Evolutionary conservation across 1,284 basidiomycete species (phyloP), one percentile per base, ranked within the genome.

Genomic region (Austroboletus rostrupii): DNA sequence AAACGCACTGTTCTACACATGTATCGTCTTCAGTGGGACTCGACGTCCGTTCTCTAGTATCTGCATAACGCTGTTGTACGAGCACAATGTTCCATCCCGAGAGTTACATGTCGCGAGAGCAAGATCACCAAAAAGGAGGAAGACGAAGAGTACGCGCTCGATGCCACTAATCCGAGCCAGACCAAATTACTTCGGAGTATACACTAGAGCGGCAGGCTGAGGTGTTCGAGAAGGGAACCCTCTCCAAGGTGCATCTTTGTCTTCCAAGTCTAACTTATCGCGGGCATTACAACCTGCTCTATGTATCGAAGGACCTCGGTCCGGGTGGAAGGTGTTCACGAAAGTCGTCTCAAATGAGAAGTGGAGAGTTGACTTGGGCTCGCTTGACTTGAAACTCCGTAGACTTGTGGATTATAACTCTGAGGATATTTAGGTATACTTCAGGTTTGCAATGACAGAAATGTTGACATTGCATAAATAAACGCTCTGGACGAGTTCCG

Each of bases 61-160:
- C 23, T 8, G 23, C 23, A 26, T 26, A 26, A 26, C 23, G 7
- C 23, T 56, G 48, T n/a, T 43, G 20, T 46, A 2, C 19, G 26
- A 35, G 28, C 26, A 40, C 26, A 29, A 37, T 3, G 31, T 43
- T 14, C 12, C 32, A n/a, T 23, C 8, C 29, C 13, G 2, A 36
- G 16, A 39, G 32, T 10, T 51, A 17, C 8, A 7, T 10, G 29
- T 52, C 31, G 2, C 2, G 7, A 19, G 7, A 19, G 13, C 7
- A 3, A 1, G 1, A 17, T 3, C 4, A 16, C 45, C 33, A 4
- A 1, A 3, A 38, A 36, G n/a, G 9, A 36, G n/a, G 9, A 1
- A 19, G 41, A 11, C 5, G 49, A 48, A 14, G 53, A 49, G 17
- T 36, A 36, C n/a, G 49, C 57, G 3, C 53, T 57, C 11, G 57